Conservation (phyloP, 805 yeast species). For the Sungouiozyma intestinalis region DNA sequence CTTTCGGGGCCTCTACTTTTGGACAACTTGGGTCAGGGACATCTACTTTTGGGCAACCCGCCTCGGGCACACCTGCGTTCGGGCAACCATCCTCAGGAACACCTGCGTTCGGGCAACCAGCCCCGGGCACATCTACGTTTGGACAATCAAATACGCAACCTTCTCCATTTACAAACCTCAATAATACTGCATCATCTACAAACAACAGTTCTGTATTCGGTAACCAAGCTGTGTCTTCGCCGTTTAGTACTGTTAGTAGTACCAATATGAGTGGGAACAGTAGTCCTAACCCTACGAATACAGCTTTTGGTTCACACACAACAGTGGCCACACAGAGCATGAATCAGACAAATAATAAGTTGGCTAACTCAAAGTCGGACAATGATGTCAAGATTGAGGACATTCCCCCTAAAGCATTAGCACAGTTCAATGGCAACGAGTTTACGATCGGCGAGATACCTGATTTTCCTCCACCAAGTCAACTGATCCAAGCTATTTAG, state of each 20-base stretch:
- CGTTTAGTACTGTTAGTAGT: constrained; percentile 10
- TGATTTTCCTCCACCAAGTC: constrained; percentile 59
- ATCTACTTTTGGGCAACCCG: constrained; percentile 4
- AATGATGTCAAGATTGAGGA: constrained; percentile 28
- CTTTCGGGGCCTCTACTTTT: constrained; percentile 9
- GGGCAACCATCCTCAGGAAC: constrained; percentile 2
- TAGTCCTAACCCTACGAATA: background rate
- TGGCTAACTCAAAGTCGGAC: background rate
- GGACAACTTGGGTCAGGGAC: background rate
- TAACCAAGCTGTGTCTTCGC: constrained; percentile 1
- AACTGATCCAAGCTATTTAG: constrained; percentile 16
- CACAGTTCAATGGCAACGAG: constrained; percentile 36
- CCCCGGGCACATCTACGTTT: constrained; percentile 4
- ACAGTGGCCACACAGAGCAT: background rate
- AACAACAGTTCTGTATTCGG: constrained; percentile 4
- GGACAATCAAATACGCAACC: constrained; percentile 5
- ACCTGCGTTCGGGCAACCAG: constrained; percentile 5
- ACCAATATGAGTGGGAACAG: background rate
- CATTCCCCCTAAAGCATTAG: constrained; percentile 34
- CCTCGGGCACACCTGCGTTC: constrained; percentile 4
- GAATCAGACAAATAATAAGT: background rate
- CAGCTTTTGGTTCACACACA: background rate
- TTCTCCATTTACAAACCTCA: constrained; percentile 7
- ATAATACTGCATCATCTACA: background rate
- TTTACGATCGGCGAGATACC: constrained; percentile 61